These are phyloP conservation scores for Primulina tabacum DNA, from an alignment of 257 asterid genomes.

Conservation along the genomic window DNA sequence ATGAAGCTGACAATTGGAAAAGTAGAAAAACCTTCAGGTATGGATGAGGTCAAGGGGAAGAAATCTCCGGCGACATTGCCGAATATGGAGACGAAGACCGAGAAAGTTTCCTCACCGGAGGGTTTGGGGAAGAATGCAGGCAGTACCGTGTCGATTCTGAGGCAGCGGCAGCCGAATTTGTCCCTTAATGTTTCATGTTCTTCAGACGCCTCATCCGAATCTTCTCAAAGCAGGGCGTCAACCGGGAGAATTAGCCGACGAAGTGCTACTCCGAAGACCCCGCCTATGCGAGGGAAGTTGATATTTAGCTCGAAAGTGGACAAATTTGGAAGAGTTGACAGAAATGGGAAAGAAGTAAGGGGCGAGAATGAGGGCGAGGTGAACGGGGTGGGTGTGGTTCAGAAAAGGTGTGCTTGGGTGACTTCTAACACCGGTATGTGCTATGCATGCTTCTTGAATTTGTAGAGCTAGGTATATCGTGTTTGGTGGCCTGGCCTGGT, in stretches of 20 bases:
- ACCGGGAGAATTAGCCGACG: slow-evolving; percentile 67
- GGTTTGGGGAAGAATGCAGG: slow-evolving; percentile 43
- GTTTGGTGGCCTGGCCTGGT: neutral
- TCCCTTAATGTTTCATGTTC: slow-evolving; percentile 83
- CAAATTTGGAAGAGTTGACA: slow-evolving; percentile 38
- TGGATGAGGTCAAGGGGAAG: slow-evolving; percentile 44
- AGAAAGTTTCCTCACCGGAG: slow-evolving; percentile 37
- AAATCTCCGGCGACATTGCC: slow-evolving; percentile 35
- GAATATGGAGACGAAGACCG: slow-evolving; percentile 29
- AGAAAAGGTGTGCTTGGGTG: slow-evolving; percentile 96
- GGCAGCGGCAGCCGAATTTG: slow-evolving; percentile 55
- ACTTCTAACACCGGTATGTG: slow-evolving; percentile 79
- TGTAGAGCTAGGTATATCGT: neutral
- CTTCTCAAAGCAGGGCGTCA: slow-evolving; percentile 83
- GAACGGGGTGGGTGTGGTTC: slow-evolving; percentile 42
- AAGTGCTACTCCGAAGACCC: slow-evolving; percentile 30
- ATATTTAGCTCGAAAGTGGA: slow-evolving; percentile 43
- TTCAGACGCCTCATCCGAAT: slow-evolving; percentile 90
- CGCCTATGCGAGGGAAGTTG: slow-evolving; percentile 38
- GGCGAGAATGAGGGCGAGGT: slow-evolving; percentile 44
- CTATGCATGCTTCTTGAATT: slow-evolving; percentile 15
- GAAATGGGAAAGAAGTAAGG: slow-evolving; percentile 34
- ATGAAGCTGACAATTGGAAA: slow-evolving; percentile 38
- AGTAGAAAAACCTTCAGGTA: slow-evolving; percentile 32
- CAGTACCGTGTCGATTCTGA: slow-evolving; percentile 43